Base-by-base conservation (phyloP, 805 yeast genomes). In the Saccharomycopsis sp. region DNA sequence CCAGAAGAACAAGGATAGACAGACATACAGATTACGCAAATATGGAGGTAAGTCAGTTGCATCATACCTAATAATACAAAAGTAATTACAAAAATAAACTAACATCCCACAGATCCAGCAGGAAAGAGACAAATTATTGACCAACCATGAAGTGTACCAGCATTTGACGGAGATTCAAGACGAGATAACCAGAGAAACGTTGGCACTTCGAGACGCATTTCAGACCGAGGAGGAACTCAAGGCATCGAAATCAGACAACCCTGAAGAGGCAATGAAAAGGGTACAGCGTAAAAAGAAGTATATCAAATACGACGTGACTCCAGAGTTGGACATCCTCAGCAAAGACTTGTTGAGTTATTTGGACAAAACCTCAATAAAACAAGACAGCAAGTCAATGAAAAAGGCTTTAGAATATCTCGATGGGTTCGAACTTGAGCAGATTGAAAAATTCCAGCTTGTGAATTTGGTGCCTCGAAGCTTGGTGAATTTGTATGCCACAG, bases 391-490 rank as follows among this genome's bases (percentile, higher is more conserved):
- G 49, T 7, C 20, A 7, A 44, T 44, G 49, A 44, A 3, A n/a
- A 44, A n/a, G 22, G 49, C 22, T 17, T 12, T 44, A 44, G 49
- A 44, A 17, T 44, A 17, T 44, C 52, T 64, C 14, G 77, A 80
- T 59, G 64, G 73, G 38, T 84, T 78, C 61, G 79, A 78, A 29
- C 74, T 93, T 56, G 91, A 86, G 72, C 88, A 89, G 70, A 84
- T 88, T 24, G 99, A 93, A 67, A 83, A 85, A 64, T 74, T 93
- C 47, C 97, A 93, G 72, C 81, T 93, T 47, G 79, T 92, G 58
- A 92, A 93, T 69, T 76, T 84, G 5, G 77, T 89, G 29, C 99
- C 99, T 0, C 75, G 85, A 52, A 82, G 89, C 3, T 73, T 89
- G 76, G 97, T 92, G 12, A 85, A 82, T 42, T 75, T 93, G 55